phyloP scores from a whole-genome alignment of 495 filamentous ascomycete genomes.

The Penicillium paxilli region DNA sequence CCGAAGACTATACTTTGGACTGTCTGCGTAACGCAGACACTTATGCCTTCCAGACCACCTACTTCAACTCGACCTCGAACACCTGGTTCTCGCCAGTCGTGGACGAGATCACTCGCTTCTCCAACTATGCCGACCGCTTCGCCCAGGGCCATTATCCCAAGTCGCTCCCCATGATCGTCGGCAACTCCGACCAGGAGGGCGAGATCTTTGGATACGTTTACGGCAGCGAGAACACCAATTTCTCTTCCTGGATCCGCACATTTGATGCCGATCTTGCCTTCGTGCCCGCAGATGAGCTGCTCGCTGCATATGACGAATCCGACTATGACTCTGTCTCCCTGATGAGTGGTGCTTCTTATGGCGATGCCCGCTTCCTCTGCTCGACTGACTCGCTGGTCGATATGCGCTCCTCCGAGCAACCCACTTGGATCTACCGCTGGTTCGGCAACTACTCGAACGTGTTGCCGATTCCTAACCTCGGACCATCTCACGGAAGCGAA shows the following conservation, averaged over 20 bases:
- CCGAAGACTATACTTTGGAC: slow-evolving; percentile 19
- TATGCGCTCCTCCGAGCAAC: slow-evolving; percentile 19
- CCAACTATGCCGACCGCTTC: slow-evolving; percentile 24
- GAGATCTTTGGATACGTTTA: slow-evolving; percentile 23
- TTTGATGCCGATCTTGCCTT: slow-evolving; percentile 27
- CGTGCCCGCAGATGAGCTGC: slow-evolving; percentile 17
- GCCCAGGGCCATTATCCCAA: slow-evolving; percentile 17
- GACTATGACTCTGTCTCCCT: slow-evolving; percentile 23
- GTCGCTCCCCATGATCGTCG: slow-evolving; percentile 26
- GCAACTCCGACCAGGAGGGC: slow-evolving; percentile 29
- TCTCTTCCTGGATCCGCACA: slow-evolving; percentile 23
- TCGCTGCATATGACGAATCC: slow-evolving; percentile 16
- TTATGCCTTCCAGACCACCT: slow-evolving; percentile 24
- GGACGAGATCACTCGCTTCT: slow-evolving; percentile 25
- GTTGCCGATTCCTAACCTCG: slow-evolving; percentile 15
- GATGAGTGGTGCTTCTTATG: slow-evolving; percentile 30
- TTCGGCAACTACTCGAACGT: slow-evolving; percentile 27
- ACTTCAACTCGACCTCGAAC: slow-evolving; percentile 29
- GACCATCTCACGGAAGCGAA: slow-evolving; percentile 25
- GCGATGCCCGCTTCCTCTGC: slow-evolving; percentile 29
- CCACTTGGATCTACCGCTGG: slow-evolving; percentile 29
- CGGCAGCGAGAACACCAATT: slow-evolving; percentile 23
- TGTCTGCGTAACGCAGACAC: slow-evolving; percentile 24
- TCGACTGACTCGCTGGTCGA: slow-evolving; percentile 23
- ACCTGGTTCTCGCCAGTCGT: slow-evolving; percentile 27